These are phyloP conservation scores for Polytrichum formosum DNA, from an alignment of 225 moss, liverwort and hornwort species.

Conservation along the genomic window DNA sequence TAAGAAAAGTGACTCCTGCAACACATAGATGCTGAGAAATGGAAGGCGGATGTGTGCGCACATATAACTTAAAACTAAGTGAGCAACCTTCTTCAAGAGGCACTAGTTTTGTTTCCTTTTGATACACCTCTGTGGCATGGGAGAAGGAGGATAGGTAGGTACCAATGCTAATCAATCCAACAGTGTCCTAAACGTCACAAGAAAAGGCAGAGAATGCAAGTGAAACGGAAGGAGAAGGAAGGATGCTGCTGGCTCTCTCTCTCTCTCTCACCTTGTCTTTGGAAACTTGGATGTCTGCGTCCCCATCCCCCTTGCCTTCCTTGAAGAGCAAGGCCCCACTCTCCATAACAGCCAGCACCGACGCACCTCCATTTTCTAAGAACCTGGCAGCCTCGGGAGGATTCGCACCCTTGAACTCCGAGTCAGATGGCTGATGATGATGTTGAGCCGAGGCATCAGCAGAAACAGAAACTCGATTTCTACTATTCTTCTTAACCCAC, in stretches of 20 bases:
- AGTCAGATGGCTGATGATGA: neutral
- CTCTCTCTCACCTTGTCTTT: constrained; percentile 25
- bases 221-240: too few species aligned
- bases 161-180: too few species aligned
- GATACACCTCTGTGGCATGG: neutral
- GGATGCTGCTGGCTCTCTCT: too few species aligned
- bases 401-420: constrained; percentile 5
- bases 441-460: constrained; percentile 19
- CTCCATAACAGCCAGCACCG: neutral
- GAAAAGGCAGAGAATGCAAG: neutral
- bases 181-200: neutral
- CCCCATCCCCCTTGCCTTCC: neutral
- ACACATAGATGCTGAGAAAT: too few species aligned
- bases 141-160: too few species aligned
- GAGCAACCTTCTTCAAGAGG: neutral
- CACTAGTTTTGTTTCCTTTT: neutral
- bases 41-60: too few species aligned
- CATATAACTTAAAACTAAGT: too few species aligned
- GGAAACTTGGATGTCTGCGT: constrained; percentile 3
- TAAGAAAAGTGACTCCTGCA: too few species aligned
- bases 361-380: constrained; percentile 19
- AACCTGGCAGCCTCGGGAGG: neutral
- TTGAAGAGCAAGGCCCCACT: neutral
- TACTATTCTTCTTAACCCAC: constrained; percentile 31
- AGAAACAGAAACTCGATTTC: constrained; percentile 10